phyloP scores from a whole-genome alignment of 257 asterid genomes.

The Parsonsia alboflavescens region DNA sequence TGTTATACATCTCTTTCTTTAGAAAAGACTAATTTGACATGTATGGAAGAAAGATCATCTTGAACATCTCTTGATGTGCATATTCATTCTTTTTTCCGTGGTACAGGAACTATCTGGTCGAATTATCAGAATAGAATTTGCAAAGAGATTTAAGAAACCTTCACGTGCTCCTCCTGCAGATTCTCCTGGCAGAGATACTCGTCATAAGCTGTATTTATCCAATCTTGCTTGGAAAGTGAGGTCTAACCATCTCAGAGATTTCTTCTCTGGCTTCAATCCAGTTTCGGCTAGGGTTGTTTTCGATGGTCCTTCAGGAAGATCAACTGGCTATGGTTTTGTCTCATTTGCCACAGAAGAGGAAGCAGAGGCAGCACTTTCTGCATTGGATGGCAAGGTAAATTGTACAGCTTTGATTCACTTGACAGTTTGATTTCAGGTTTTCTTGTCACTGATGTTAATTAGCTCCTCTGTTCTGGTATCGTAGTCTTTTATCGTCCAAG shows the following conservation, averaged over 20 bases:
- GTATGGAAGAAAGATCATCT: neutral
- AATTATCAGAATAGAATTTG: constrained; percentile 59
- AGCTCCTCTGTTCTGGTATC: neutral
- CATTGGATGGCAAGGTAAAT: constrained; percentile 65
- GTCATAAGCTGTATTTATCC: constrained; percentile 58
- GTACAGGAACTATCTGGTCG: constrained; percentile 72
- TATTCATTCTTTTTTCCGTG: constrained; percentile 17
- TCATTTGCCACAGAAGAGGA: constrained; percentile 77
- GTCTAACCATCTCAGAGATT: constrained; percentile 64
- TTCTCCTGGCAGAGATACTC: constrained; percentile 41
- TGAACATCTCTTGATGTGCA: neutral
- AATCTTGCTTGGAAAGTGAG: constrained; percentile 94
- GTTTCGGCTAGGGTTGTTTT: constrained; percentile 69
- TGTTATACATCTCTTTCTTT: neutral
- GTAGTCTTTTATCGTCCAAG: neutral
- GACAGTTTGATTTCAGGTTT: neutral
- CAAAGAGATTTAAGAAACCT: constrained; percentile 73
- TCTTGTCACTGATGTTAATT: neutral
- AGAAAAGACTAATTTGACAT: neutral
- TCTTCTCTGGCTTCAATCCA: constrained; percentile 59
- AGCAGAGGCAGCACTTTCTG: constrained; percentile 70
- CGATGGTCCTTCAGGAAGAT: constrained; percentile 60
- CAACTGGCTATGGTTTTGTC: constrained; percentile 86
- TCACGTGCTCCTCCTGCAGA: constrained; percentile 28
- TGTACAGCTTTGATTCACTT: neutral